Evolutionary conservation across 768 basidiomycete species (phyloP).

Genomic region (Podaxis rugospora): DNA sequence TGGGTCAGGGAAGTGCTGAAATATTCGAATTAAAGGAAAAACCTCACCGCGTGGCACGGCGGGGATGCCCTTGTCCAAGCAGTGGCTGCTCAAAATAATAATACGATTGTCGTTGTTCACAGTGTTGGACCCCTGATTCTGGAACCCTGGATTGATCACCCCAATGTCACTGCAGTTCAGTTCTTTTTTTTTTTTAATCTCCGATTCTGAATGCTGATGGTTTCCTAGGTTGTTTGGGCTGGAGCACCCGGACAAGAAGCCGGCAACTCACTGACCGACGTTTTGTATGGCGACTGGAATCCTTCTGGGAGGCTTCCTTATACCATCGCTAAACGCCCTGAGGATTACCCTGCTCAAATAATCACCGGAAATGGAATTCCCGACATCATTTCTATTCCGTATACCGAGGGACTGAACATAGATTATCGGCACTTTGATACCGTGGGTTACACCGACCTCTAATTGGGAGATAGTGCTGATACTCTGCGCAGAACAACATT

Average conservation of each 20-base stretch:
- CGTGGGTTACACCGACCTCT: conserved; percentile 30
- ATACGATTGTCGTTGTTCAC: conserved; percentile 70
- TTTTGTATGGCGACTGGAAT: conserved; percentile 67
- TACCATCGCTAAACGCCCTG: conserved; percentile 59
- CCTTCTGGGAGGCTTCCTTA: conserved; percentile 69
- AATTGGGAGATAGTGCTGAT: neutral
- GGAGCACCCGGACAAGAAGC: conserved; percentile 65
- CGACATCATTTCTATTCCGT: conserved; percentile 44
- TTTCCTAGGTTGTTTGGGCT: conserved; percentile 53
- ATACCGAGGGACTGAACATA: conserved; percentile 45
- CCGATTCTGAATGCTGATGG: conserved; percentile 12
- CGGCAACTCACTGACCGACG: conserved; percentile 66
- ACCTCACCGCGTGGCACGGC: conserved; percentile 70
- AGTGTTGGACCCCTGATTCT: conserved; percentile 56
- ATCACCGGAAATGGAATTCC: conserved; percentile 29
- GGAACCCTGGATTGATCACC: conserved; percentile 68
- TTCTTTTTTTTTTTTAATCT: conserved; percentile 15
- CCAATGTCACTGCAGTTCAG: conserved; percentile 65
- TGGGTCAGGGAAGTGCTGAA: neutral
- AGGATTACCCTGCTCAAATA: conserved; percentile 57
- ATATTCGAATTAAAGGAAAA: conserved; percentile 33
- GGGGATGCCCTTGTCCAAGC: conserved; percentile 69
- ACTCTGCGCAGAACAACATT: conserved; percentile 50
- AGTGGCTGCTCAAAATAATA: conserved; percentile 62
- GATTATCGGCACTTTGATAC: conserved; percentile 75